Percentiles rank a stretch among this genome's conserved stretches.
Evolutionary conservation across 2,329 filamentous ascomycete species (phyloP).

Genomic region (Elsinoe necatrix): DNA sequence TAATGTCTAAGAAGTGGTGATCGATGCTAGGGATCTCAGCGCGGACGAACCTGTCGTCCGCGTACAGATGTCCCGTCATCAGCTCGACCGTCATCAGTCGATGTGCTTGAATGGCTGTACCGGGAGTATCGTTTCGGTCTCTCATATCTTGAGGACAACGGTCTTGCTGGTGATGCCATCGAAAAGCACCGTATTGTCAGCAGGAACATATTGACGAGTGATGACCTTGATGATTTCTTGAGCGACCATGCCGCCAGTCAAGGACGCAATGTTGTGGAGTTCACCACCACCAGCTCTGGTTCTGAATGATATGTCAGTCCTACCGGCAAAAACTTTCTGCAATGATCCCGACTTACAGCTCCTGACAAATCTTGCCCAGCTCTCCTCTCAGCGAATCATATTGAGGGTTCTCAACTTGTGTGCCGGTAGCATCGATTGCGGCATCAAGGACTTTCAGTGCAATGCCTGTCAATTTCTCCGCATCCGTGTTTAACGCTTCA

Average conservation of each 20-base stretch:
- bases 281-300: constrained; percentile 74
- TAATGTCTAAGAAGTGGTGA: too few relatives aligned
- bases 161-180: constrained; percentile 52
- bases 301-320: constrained; percentile 26
- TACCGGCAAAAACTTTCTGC: background rate
- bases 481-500: constrained; percentile 30
- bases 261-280: constrained; percentile 81
- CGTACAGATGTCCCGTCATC: too few relatives aligned
- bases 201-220: constrained; percentile 57
- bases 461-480: constrained; percentile 35
- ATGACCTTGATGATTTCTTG: constrained; percentile 92
- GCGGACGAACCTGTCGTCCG: too few relatives aligned
- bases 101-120: background rate
- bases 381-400: constrained; percentile 31
- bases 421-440: constrained; percentile 36
- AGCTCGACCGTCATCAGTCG: too few relatives aligned
- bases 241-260: constrained; percentile 86
- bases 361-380: constrained; percentile 32
- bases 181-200: constrained; percentile 56
- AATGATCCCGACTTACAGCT: constrained; percentile 33
- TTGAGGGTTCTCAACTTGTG: constrained; percentile 35
- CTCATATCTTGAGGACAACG: constrained; percentile 42
- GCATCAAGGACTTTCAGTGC: constrained; percentile 35
- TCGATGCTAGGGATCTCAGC: too few relatives aligned
- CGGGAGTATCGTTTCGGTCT: too few relatives aligned